Evolutionary conservation across 768 basidiomycete species (phyloP).

Genomic region (Cubamyces lactineus): DNA sequence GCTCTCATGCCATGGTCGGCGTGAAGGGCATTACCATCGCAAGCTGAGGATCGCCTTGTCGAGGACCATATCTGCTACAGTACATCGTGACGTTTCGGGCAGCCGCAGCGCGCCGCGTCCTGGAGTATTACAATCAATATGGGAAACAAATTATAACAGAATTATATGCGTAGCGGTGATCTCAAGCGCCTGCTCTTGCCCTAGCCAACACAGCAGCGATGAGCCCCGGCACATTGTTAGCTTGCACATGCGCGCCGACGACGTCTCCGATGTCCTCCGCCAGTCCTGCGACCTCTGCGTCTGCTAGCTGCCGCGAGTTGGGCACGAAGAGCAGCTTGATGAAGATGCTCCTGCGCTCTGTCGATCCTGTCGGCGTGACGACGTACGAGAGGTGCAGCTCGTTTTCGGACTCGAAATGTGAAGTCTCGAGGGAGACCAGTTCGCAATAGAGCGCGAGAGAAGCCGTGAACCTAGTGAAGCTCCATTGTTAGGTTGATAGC

Average conservation of each 20-base stretch:
- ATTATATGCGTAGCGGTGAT: too few species aligned
- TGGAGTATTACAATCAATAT: background rate
- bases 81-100: too few species aligned
- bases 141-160: background rate
- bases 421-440: conserved; percentile 61
- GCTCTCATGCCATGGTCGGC: too few species aligned
- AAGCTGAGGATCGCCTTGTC: too few species aligned
- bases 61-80: too few species aligned
- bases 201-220: conserved; percentile 61
- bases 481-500: background rate
- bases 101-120: too few species aligned
- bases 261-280: conserved; percentile 62
- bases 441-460: conserved; percentile 67
- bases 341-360: conserved; percentile 39
- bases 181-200: conserved; percentile 35
- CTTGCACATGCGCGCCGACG: conserved; percentile 62
- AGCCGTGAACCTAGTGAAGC: conserved; percentile 62
- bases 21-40: too few species aligned
- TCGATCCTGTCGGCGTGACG: conserved; percentile 34
- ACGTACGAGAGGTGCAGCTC: conserved; percentile 74
- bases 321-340: conserved; percentile 70
- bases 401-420: conserved; percentile 68
- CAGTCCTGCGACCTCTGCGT: conserved; percentile 57
- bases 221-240: conserved; percentile 67
- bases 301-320: conserved; percentile 65